These are phyloP conservation scores for Penicillium cataractarum DNA, from an alignment of 495 filamentous ascomycete genomes.

Conservation along the genomic window DNA sequence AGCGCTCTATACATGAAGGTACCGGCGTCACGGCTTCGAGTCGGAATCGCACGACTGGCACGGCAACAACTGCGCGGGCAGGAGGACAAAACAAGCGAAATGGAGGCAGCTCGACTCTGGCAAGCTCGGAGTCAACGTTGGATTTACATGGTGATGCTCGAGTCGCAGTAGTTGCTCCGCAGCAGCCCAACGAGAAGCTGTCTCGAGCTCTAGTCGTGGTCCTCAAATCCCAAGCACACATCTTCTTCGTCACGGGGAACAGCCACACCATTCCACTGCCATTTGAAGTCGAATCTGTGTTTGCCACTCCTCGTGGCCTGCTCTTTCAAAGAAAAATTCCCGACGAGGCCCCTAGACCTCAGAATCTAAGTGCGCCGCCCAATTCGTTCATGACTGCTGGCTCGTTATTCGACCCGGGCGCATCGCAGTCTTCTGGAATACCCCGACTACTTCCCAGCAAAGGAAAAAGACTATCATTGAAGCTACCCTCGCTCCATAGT, in stretches of 20 bases:
- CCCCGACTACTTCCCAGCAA: slow-evolving; percentile 41
- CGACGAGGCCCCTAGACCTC: slow-evolving; percentile 28
- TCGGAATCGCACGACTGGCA: slow-evolving; percentile 7
- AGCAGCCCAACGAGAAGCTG: slow-evolving; percentile 23
- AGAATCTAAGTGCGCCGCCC: slow-evolving; percentile 58
- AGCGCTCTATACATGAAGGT: slow-evolving; percentile 19
- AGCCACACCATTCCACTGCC: slow-evolving; percentile 92
- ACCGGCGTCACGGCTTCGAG: slow-evolving; percentile 1
- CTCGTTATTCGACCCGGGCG: slow-evolving; percentile 48
- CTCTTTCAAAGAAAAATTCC: slow-evolving; percentile 77
- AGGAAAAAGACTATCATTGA: slow-evolving; percentile 39
- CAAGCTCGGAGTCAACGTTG: slow-evolving; percentile 27
- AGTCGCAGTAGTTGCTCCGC: slow-evolving; percentile 21
- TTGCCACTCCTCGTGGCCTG: slow-evolving; percentile 78
- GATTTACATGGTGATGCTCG: slow-evolving; percentile 26
- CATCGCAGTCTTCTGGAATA: slow-evolving; percentile 51
- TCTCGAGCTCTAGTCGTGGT: slow-evolving; percentile 83
- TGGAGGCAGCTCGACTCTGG: slow-evolving; percentile 19
- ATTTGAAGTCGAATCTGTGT: slow-evolving; percentile 88
- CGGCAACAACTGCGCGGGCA: slow-evolving; percentile 19
- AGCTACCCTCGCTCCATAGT: slow-evolving; percentile 27
- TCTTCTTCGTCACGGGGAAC: slow-evolving; percentile 86
- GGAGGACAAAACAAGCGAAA: slow-evolving; percentile 18
- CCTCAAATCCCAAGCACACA: slow-evolving; percentile 88
- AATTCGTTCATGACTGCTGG: slow-evolving; percentile 79